A percentile compares a stretch with the other conserved stretches of the same genome.
Conservation (phyloP, 768 basidiomycete genomes). For the Serendipita sp. region DNA sequence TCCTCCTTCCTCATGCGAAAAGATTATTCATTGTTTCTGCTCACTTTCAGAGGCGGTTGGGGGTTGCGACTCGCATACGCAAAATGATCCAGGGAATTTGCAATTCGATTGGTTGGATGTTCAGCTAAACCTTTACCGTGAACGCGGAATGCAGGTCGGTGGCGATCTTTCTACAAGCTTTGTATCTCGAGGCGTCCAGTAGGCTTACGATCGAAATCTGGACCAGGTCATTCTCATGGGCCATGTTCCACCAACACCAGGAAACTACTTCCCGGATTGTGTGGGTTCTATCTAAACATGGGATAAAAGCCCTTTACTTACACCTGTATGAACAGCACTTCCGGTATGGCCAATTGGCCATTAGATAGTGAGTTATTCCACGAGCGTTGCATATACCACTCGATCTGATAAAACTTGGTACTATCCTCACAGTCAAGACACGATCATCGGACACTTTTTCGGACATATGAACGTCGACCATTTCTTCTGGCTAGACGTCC, state of each 20-base stretch:
- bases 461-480: constrained; percentile 80
- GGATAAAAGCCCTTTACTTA: neutral
- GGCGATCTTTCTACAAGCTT: neutral
- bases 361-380: neutral
- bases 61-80: constrained; percentile 46
- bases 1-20: neutral
- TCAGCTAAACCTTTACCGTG: constrained; percentile 52
- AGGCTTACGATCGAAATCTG: constrained; percentile 22
- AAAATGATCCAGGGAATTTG: constrained; percentile 52
- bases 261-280: constrained; percentile 74
- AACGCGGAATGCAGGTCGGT: constrained; percentile 57
- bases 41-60: constrained; percentile 38
- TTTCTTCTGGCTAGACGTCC: constrained; percentile 23
- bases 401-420: neutral
- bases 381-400: neutral
- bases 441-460: constrained; percentile 70
- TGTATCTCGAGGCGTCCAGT: constrained; percentile 11
- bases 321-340: neutral
- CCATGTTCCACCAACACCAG: constrained; percentile 71
- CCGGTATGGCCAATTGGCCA: neutral
- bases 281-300: constrained; percentile 28
- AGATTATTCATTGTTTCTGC: neutral
- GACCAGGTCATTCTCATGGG: constrained; percentile 37
- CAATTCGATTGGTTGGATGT: constrained; percentile 85
- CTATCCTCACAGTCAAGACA: constrained; percentile 46